Conservation (phyloP, 352 stramenopile genomes). For the Phytophthora aleatoria region DNA sequence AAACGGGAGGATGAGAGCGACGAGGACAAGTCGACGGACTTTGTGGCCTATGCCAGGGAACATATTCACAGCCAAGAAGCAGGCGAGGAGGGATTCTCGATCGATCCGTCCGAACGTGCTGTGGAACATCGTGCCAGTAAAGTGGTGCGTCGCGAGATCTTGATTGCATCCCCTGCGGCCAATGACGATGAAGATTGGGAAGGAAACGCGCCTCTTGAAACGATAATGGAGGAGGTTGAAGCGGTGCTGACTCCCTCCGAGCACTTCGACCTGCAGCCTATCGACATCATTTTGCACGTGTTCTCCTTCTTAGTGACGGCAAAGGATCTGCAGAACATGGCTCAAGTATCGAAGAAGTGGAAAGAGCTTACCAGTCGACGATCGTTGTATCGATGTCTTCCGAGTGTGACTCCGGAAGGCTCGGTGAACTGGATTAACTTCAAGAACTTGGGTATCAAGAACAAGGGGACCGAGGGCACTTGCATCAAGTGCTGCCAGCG, state of each 20-base stretch:
- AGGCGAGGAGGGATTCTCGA: conserved; percentile 84
- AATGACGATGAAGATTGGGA: conserved; percentile 86
- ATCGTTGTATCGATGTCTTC: conserved; percentile 73
- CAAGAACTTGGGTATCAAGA: conserved; percentile 89
- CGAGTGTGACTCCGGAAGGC: conserved; percentile 69
- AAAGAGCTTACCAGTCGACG: conserved; percentile 72
- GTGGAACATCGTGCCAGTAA: conserved; percentile 87
- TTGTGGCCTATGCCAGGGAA: conserved; percentile 77
- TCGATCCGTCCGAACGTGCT: conserved; percentile 81
- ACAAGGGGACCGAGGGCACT: conserved; percentile 89
- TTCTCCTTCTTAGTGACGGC: conserved; percentile 85
- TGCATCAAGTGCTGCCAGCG: conserved; percentile 89
- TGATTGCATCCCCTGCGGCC: conserved; percentile 79
- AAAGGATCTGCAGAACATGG: conserved; percentile 74
- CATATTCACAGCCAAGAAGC: conserved; percentile 82
- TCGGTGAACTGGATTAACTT: conserved; percentile 90
- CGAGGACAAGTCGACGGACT: conserved; percentile 34
- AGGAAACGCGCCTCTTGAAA: conserved; percentile 33
- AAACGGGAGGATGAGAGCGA: conserved; percentile 34
- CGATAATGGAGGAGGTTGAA: conserved; percentile 42
- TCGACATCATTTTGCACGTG: conserved; percentile 89
- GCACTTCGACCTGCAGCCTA: conserved; percentile 85
- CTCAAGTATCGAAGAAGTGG: conserved; percentile 80
- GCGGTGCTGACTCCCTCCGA: conserved; percentile 51
- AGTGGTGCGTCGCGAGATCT: conserved; percentile 81